A percentile compares a stretch with the other conserved stretches of the same genome.
phyloP scores from a whole-genome alignment of 2,329 filamentous ascomycete genomes.

The Apiospora marii region DNA sequence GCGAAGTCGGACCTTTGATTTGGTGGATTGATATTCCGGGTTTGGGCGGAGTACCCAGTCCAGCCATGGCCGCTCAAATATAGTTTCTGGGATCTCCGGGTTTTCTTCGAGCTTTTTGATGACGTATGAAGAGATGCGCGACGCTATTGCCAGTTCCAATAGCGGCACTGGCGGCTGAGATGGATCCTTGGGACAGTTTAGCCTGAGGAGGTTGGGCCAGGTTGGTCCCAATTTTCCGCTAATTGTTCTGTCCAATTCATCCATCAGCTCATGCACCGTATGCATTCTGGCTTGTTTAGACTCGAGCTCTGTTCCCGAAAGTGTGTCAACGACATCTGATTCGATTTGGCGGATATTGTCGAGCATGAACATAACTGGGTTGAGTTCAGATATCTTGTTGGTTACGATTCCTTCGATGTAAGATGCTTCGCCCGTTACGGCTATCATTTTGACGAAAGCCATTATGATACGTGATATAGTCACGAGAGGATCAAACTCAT shows the following conservation, averaged over 20 bases:
- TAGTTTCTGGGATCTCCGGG: background rate
- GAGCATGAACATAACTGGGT: background rate
- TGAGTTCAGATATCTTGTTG: too few species aligned
- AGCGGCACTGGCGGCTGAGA: background rate
- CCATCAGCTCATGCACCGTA: background rate
- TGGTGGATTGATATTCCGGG: too few species aligned
- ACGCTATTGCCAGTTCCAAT: background rate
- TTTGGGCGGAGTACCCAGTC: background rate
- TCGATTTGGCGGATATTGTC: background rate
- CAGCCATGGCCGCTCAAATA: background rate
- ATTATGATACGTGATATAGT: background rate
- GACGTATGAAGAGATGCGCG: background rate
- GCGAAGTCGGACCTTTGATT: too few species aligned
- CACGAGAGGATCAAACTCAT: background rate
- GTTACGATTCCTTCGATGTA: background rate
- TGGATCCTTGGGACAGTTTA: too few species aligned
- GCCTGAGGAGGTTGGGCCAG: background rate
- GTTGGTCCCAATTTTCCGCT: background rate
- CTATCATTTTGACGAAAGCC: background rate
- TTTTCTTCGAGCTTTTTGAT: background rate
- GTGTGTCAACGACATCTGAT: background rate
- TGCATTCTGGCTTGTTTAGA: background rate
- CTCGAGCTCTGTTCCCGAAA: background rate
- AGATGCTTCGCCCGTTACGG: too few species aligned
- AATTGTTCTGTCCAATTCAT: background rate